Evolutionary conservation across 306 rosid genomes (phyloP).

Genomic region (Vigna unguiculata): DNA sequence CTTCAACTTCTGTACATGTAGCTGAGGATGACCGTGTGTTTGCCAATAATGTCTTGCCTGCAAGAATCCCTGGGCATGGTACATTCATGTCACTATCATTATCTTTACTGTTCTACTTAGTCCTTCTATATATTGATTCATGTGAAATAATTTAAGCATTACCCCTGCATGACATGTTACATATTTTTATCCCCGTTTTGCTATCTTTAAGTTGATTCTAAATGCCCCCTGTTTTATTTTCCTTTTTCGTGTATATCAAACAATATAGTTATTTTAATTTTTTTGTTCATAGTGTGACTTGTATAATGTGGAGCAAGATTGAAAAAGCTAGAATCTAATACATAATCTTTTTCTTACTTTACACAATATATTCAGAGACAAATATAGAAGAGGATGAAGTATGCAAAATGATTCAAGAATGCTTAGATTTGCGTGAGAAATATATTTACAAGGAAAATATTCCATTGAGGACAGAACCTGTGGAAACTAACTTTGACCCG

Average conservation of each 20-base stretch:
- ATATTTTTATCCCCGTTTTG: slow-evolving; percentile 10
- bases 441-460: slow-evolving; percentile 58
- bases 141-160: slow-evolving; percentile 16
- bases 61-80: slow-evolving; percentile 54
- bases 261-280: neutral
- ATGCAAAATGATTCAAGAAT: slow-evolving; percentile 56
- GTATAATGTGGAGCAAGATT: slow-evolving; percentile 22
- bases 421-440: slow-evolving; percentile 57
- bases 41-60: slow-evolving; percentile 49
- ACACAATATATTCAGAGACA: slow-evolving; percentile 46
- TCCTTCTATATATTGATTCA: slow-evolving; percentile 15
- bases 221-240: neutral
- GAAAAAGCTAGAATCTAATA: slow-evolving; percentile 25
- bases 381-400: slow-evolving; percentile 61
- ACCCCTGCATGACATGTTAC: neutral
- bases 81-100: slow-evolving; percentile 35
- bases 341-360: slow-evolving; percentile 15
- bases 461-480: slow-evolving; percentile 53
- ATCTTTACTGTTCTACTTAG: slow-evolving; percentile 26
- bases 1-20: slow-evolving; percentile 44
- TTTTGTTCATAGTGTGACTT: neutral
- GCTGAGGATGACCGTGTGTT: slow-evolving; percentile 52
- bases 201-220: neutral
- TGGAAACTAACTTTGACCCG: slow-evolving; percentile 50
- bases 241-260: neutral